Evolutionary conservation across 768 basidiomycete genomes (phyloP), one percentile per base, ranked within the genome.

Genomic region (Chalciporus sphaerocephalus): DNA sequence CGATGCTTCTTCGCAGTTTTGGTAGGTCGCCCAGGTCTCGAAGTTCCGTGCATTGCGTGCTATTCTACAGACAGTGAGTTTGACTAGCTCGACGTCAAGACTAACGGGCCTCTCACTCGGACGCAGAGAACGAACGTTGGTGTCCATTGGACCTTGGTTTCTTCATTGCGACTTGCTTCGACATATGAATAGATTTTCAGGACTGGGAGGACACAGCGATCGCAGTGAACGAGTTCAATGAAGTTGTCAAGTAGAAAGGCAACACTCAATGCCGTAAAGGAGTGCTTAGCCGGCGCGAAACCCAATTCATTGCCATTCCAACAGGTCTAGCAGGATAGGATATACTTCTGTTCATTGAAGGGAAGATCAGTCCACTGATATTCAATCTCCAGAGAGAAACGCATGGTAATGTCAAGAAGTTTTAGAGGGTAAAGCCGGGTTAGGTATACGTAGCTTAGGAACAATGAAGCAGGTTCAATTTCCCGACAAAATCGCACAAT

Each of bases 1-100:
- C 0, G 73, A 70, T 5, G 72, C 76, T 47, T 77, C 74, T 52
- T 77, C 76, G 50, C 74, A 74, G 33, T 68, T 57, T 50, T 80
- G 75, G 53, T 73, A 65, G 1, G 68, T 63, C 6, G 70, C 64
- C 78, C 79, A 80, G 5, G 66, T 73, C 48, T 80, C 79, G 42
- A 78, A 80, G 50, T 65, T 63, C 38, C 66, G 66, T 17, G 68
- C 50, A 61, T 75, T 77, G 21, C 69, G 69, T 20, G 78, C 75
- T 46, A 80, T 76, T 51, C 76, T 78, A 40, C 32, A 20, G 44
- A 23, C 38, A 50, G 11, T 59, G 16, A 50, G 47, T 22, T 7
- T 23, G 25, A 27, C 20, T 16, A 37, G 33, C 39, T 38, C 16
- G 17, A 21, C 15, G 35, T 32, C 6, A 2, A 6, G 15, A 15